These are phyloP conservation scores for Silene uniflora DNA, from an alignment of 148 eudicot genomes.

Conservation along the genomic window DNA sequence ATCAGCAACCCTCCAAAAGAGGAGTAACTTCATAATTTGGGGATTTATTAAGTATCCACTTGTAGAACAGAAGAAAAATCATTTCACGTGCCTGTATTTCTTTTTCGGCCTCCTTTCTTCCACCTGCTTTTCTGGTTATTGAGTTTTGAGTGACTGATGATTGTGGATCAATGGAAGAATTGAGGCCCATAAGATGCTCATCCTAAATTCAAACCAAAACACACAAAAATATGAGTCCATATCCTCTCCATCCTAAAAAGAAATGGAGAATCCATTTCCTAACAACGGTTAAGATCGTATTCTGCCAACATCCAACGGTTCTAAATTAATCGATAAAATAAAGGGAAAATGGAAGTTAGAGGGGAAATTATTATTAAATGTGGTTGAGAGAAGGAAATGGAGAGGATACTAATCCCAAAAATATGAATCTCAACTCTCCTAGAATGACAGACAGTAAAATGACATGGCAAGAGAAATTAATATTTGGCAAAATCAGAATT, in stretches of 20 bases:
- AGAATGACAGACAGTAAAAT: not conserved
- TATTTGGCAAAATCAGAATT: not conserved
- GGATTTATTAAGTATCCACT: not conserved
- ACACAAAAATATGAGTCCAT: not conserved
- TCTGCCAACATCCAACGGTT: no score
- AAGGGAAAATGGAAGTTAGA: no score
- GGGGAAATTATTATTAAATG: no score
- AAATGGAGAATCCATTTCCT: no score
- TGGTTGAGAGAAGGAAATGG: no score
- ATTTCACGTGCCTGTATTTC: constrained; percentile 64
- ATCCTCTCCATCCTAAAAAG: no score
- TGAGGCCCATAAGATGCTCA: constrained; percentile 59
- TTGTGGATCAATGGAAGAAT: constrained; percentile 53
- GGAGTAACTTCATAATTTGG: not conserved
- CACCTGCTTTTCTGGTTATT: constrained; percentile 92
- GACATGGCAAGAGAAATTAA: not conserved
- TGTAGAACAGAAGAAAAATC: not conserved
- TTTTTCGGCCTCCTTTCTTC: constrained; percentile 74
- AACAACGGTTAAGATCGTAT: no score
- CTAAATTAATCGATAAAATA: no score
- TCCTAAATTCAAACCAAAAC: constrained; percentile 44
- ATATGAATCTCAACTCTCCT: not conserved
- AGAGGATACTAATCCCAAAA: no score
- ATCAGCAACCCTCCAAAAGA: not conserved
- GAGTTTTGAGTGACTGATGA: constrained; percentile 53